Evolutionary conservation across 208 protist genomes (phyloP).

Genomic region (Leishmania turanica): DNA sequence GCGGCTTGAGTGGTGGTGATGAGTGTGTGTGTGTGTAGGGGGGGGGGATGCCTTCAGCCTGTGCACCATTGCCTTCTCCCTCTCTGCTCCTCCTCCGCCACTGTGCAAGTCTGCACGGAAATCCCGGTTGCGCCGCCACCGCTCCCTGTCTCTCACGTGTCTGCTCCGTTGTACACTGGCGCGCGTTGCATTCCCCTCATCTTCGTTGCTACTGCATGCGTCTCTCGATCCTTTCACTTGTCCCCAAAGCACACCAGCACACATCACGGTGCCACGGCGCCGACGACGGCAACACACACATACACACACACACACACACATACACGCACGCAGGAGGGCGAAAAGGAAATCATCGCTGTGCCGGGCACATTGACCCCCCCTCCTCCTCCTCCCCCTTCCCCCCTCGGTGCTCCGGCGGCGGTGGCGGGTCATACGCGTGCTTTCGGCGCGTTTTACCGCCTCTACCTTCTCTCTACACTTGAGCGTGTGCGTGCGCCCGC

Average conservation of each 20-base stretch:
- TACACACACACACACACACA: background rate
- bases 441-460: background rate
- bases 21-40: background rate
- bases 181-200: background rate
- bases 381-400: background rate
- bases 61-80: background rate
- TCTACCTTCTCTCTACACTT: slow-evolving; percentile 9
- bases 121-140: background rate
- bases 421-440: background rate
- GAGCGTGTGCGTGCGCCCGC: background rate
- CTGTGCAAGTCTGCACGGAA: background rate
- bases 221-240: background rate
- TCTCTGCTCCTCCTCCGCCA: background rate
- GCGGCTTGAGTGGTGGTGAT: background rate
- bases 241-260: background rate
- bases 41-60: background rate
- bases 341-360: background rate
- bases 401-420: background rate
- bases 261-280: background rate
- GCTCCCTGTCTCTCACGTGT: no score
- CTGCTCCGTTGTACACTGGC: background rate
- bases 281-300: background rate
- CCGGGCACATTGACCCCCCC: background rate
- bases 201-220: background rate
- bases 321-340: background rate